These are phyloP conservation scores for Lichtheimia ornata DNA, from an alignment of 371 early-diverging fungal genomes.

Conservation along the genomic window DNA sequence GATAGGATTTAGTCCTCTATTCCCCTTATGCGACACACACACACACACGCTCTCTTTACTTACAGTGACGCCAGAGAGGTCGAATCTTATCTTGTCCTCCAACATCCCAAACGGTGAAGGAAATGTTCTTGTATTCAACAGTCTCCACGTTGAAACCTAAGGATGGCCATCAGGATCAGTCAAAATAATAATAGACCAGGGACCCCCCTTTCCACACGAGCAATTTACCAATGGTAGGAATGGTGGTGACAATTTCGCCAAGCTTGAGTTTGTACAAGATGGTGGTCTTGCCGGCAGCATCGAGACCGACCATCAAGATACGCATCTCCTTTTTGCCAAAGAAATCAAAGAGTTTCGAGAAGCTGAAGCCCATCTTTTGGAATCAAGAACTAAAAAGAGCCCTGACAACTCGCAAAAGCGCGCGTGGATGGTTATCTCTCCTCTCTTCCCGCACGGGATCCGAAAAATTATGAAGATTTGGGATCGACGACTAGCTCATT, in stretches of 20 bases:
- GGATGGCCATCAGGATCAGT: background rate
- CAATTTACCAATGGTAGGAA: slow-evolving; percentile 78
- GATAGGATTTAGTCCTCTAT: background rate
- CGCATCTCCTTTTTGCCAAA: slow-evolving; percentile 92
- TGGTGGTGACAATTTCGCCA: slow-evolving; percentile 96
- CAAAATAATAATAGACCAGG: background rate
- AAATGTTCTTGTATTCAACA: slow-evolving; percentile 95
- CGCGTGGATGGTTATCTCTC: background rate
- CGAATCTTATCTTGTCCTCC: slow-evolving; percentile 77
- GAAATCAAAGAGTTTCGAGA: slow-evolving; percentile 49
- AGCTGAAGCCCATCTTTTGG: slow-evolving; percentile 46
- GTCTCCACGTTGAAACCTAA: slow-evolving; percentile 93
- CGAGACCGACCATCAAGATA: slow-evolving; percentile 96
- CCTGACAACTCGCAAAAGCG: background rate
- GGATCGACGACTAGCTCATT: too few species aligned
- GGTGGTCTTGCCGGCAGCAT: slow-evolving; percentile 99
- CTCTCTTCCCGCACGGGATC: background rate
- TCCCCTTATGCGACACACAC: background rate
- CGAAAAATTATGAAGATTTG: background rate
- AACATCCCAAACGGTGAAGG: slow-evolving; percentile 96
- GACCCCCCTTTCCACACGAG: background rate
- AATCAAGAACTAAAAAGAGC: background rate
- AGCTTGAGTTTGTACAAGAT: slow-evolving; percentile 86
- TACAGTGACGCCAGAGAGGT: slow-evolving; percentile 58
- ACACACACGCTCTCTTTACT: slow-evolving; percentile 10